Base-by-base conservation (phyloP, 148 eudicot species). In the Vaccinium vitisidaea region DNA sequence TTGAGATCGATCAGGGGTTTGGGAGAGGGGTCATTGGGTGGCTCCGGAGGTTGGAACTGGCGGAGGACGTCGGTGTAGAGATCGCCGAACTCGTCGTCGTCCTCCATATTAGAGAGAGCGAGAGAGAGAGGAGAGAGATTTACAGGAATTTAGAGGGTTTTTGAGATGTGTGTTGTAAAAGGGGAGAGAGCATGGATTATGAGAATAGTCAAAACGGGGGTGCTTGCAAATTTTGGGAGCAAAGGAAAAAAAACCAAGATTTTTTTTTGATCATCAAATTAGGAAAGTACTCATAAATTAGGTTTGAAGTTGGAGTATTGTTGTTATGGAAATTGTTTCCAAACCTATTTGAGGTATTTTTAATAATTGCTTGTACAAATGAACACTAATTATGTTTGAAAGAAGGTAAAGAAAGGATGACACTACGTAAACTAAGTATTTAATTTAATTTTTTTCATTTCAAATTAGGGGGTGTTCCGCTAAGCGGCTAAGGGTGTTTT, bases 41-140 rank as follows among this genome's bases (percentile, higher is more conserved):
- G 81, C 8, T 52, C 23, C 23, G 82, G 8, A 13, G 89, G 82
- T 77, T 90, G 86, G 53, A 92, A 84, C 67, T 91, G 86, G 12
- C 58, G 87, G 77, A 95, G 89, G 53, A 96, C 94, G 83, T 96
- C 98, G 8, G 98, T 90, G 88, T 96, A 96, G 71, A 96, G 96
- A 91, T 94, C 98, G 77, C 98, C 98, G 89, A 96, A 96, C 89
- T 96, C 98, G 43, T 96, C 98, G 82, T 95, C 98, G 32, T 96
- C 98, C 67, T 96, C 98, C 98, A 95, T 95, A n/a, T 25, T 8
- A 55, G 70, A 63, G 30, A 8, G 70, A 80, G 71, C 19, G 84
- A 27, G 61, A 30, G 19, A 1, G 46, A 6, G 63, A 46, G 71
- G 46, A 6, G 63, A 46, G 71, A 36, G 30, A 46, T 7, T 63